Evolutionary conservation across 441 rosid genomes (phyloP).

Genomic region (Gossypium schwendimanii): DNA sequence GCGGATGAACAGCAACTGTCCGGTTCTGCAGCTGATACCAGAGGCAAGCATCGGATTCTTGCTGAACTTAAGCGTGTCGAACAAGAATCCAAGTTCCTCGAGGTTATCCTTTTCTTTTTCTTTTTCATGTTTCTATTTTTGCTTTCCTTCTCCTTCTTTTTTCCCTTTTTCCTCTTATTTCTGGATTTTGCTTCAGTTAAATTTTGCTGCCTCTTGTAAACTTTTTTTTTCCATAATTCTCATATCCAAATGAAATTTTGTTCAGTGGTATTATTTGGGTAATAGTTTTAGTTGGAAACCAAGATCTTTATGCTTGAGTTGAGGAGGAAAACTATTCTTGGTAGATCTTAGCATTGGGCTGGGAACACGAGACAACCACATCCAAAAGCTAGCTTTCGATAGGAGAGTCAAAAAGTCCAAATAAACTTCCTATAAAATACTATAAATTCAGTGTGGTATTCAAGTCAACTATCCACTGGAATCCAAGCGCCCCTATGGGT

Average conservation of each 20-base stretch:
- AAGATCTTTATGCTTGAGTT: background rate
- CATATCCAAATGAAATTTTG: background rate
- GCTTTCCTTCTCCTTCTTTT: background rate
- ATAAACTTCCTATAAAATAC: background rate
- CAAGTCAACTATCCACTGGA: background rate
- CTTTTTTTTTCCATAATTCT: background rate
- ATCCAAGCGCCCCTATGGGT: background rate
- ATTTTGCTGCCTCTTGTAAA: background rate
- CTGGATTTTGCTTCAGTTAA: background rate
- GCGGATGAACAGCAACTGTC: slow-evolving; percentile 28
- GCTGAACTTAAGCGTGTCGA: slow-evolving; percentile 60
- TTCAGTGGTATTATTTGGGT: background rate
- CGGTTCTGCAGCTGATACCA: slow-evolving; percentile 32
- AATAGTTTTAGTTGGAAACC: background rate
- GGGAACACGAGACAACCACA: background rate
- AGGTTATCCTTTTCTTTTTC: slow-evolving; percentile 24
- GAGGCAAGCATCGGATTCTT: slow-evolving; percentile 55
- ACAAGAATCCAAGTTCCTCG: slow-evolving; percentile 46
- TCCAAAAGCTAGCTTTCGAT: background rate
- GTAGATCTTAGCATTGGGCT: background rate
- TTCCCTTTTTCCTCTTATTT: too few species aligned
- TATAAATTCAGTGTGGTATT: background rate
- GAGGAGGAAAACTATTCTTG: background rate
- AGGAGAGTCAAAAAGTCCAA: background rate
- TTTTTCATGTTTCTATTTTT: background rate